Conservation (phyloP, 345 rosid genomes). For the Eutrema japonicum region DNA sequence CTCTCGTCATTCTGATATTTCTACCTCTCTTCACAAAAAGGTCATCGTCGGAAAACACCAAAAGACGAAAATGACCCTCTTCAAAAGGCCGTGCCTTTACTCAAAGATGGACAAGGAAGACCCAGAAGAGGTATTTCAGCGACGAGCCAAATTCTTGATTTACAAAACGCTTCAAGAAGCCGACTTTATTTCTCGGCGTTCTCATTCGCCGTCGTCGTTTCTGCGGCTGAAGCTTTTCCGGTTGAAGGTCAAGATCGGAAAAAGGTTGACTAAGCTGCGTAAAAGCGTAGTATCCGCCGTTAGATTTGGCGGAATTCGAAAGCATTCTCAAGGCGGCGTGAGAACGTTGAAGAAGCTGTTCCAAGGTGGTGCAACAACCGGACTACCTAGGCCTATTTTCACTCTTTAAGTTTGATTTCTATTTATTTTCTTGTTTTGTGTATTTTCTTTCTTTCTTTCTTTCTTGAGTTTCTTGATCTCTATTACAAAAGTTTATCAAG, state of each 20-base stretch:
- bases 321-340: constrained; percentile 37
- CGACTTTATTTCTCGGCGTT: constrained; percentile 45
- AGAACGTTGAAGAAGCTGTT: constrained; percentile 38
- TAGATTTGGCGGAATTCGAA: constrained; percentile 36
- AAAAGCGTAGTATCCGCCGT: constrained; percentile 27
- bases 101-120: constrained; percentile 72
- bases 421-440: constrained; percentile 1
- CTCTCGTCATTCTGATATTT: constrained; percentile 14
- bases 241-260: constrained; percentile 68
- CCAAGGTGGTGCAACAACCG: constrained; percentile 43
- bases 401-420: constrained; percentile 39
- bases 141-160: constrained; percentile 85
- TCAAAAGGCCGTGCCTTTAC: constrained; percentile 50
- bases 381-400: constrained; percentile 50
- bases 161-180: constrained; percentile 60
- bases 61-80: constrained; percentile 47
- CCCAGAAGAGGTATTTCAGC: constrained; percentile 59
- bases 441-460: constrained; percentile 19
- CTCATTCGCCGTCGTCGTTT: constrained; percentile 47
- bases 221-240: constrained; percentile 55
- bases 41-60: not conserved
- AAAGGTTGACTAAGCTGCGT: constrained; percentile 54
- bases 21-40: not conserved
- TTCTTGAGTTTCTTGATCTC: constrained; percentile 23
- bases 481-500: constrained; percentile 28